Conservation (phyloP, 768 basidiomycete species). For the Leccinum uliginosum region DNA sequence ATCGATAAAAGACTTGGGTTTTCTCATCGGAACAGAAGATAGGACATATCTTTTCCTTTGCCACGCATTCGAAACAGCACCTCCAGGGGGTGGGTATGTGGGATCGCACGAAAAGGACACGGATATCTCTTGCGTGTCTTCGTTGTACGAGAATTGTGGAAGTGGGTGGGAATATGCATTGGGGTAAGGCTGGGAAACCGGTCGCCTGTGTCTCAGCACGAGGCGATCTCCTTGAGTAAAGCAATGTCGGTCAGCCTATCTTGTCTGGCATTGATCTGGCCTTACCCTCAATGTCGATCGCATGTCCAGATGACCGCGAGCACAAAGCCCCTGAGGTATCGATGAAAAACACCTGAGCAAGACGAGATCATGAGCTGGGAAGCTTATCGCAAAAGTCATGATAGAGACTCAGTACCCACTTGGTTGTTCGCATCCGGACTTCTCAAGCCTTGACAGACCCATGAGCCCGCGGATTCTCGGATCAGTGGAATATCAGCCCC, state of each 20-base stretch:
- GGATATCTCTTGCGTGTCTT: slow-evolving; percentile 52
- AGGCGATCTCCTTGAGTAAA: slow-evolving; percentile 50
- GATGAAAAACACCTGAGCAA: slow-evolving; percentile 74
- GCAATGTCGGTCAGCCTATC: slow-evolving; percentile 6
- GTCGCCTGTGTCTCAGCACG: slow-evolving; percentile 73
- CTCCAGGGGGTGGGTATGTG: slow-evolving; percentile 43
- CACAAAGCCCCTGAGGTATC: slow-evolving; percentile 74
- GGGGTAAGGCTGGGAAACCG: slow-evolving; percentile 72
- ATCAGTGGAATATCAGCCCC: background rate
- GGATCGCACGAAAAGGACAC: slow-evolving; percentile 64
- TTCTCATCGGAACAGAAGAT: slow-evolving; percentile 61
- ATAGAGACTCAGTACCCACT: slow-evolving; percentile 32
- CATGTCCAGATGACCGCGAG: slow-evolving; percentile 76
- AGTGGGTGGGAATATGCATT: slow-evolving; percentile 74
- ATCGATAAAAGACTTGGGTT: slow-evolving; percentile 65
- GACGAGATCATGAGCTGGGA: background rate
- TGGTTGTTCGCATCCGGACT: slow-evolving; percentile 71
- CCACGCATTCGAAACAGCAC: slow-evolving; percentile 45
- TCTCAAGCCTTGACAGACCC: slow-evolving; percentile 48
- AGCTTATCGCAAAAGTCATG: background rate
- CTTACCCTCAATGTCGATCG: slow-evolving; percentile 73
- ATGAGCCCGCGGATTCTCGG: slow-evolving; percentile 10
- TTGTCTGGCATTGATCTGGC: background rate
- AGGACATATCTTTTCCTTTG: slow-evolving; percentile 56
- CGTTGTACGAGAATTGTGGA: slow-evolving; percentile 62